These are phyloP conservation scores for Crithidia thermophila DNA, from an alignment of 208 protist species.

Conservation along the genomic window DNA sequence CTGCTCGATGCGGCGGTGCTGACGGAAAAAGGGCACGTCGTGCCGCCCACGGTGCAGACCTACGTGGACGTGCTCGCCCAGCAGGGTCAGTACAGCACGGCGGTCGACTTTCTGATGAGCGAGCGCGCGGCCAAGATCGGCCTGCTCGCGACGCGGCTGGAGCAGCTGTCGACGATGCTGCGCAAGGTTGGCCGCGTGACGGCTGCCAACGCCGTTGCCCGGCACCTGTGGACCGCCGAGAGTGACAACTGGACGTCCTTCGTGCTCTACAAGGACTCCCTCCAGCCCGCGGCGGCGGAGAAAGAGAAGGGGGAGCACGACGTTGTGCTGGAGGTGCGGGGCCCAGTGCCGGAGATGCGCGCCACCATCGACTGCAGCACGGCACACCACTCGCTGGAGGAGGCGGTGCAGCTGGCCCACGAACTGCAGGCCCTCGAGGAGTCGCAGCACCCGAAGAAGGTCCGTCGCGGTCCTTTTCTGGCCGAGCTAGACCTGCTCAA, in stretches of 20 bases:
- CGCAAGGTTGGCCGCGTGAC: conserved; percentile 37
- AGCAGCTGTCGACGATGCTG: conserved; percentile 58
- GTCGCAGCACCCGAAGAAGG: conserved; percentile 35
- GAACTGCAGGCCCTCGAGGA: conserved; percentile 37
- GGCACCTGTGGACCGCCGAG: conserved; percentile 53
- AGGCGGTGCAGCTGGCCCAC: conserved; percentile 55
- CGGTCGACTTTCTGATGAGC: conserved; percentile 69
- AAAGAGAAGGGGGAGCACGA: conserved; percentile 6
- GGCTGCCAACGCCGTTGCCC: conserved; percentile 63
- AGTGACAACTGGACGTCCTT: conserved; percentile 86
- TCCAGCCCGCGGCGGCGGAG: conserved; percentile 19
- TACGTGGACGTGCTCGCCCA: conserved; percentile 83
- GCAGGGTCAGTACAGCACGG: conserved; percentile 61
- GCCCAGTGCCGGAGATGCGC: conserved; percentile 31
- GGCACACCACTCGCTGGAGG: conserved; percentile 44
- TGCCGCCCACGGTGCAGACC: conserved; percentile 65
- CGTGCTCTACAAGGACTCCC: conserved; percentile 62
- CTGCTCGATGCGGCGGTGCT: conserved; percentile 68
- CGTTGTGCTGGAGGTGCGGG: conserved; percentile 23
- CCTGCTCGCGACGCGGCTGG: conserved; percentile 74
- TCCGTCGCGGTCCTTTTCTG: conserved; percentile 75
- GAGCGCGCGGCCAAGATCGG: conserved; percentile 61
- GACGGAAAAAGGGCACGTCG: conserved; percentile 57
- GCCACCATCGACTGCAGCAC: conserved; percentile 41
- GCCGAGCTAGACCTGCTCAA: conserved; percentile 73